A percentile compares a stretch with the other conserved stretches of the same genome.
phyloP scores from a whole-genome alignment of 192 early-diverging fungal genomes.

The Coemansia sp. region DNA sequence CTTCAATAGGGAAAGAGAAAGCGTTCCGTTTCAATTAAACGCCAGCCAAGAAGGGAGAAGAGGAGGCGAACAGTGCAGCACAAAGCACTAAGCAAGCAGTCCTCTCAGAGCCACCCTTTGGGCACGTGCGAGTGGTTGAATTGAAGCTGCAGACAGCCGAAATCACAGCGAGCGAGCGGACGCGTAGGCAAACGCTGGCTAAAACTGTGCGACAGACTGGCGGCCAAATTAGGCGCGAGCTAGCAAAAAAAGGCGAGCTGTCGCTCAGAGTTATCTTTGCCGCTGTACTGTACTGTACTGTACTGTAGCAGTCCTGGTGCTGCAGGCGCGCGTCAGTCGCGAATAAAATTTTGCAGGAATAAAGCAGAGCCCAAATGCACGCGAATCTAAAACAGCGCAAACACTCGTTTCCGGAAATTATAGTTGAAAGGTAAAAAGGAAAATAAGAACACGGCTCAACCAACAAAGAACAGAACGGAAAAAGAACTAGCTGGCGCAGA shows the following conservation, averaged over 20 bases:
- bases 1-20: background rate
- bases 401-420: background rate
- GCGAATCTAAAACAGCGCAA: background rate
- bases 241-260: background rate
- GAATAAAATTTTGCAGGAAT: background rate
- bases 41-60: background rate
- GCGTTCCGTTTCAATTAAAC: background rate
- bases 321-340: background rate
- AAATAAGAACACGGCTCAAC: background rate
- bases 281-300: background rate
- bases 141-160: background rate
- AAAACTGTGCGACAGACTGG: background rate
- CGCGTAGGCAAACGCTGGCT: background rate
- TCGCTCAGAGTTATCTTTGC: background rate
- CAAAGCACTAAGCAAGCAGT: background rate
- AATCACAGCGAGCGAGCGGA: background rate
- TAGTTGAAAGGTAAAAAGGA: background rate
- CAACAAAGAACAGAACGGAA: background rate
- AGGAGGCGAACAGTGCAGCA: background rate
- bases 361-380: background rate
- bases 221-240: background rate
- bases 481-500: background rate
- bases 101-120: background rate
- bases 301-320: background rate
- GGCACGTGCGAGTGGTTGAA: background rate